A percentile compares a stretch with the other conserved stretches of the same genome.
These are phyloP conservation scores for Geotrichum restrictum DNA, from an alignment of 1,139 yeast species.

Conservation along the genomic window DNA sequence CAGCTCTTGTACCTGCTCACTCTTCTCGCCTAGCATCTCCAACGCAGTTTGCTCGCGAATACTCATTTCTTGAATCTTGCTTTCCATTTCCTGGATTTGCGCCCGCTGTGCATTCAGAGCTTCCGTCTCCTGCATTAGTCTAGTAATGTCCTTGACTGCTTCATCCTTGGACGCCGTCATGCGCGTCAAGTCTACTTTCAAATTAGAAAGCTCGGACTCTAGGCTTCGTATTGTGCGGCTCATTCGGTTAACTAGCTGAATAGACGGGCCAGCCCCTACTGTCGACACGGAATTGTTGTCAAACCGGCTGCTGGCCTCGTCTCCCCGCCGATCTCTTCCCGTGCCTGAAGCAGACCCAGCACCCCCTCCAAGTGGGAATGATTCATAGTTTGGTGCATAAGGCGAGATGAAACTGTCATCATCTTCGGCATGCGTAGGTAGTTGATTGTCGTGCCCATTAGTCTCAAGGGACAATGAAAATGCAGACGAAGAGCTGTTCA, in stretches of 20 bases:
- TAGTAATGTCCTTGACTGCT: conserved; percentile 63
- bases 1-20: conserved; percentile 80
- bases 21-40: conserved; percentile 80
- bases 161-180: conserved; percentile 57
- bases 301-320: conserved; percentile 21
- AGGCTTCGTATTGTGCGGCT: conserved; percentile 70
- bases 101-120: conserved; percentile 41
- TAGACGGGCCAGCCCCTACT: conserved; percentile 40
- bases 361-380: neutral
- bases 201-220: conserved; percentile 68
- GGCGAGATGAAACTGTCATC: conserved; percentile 6
- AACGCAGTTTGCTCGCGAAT: conserved; percentile 55
- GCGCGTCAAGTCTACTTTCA: conserved; percentile 59
- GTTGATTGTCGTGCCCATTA: neutral
- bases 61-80: conserved; percentile 40
- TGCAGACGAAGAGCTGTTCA: neutral
- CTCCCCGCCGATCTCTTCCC: conserved; percentile 24
- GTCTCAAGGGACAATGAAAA: conserved; percentile 2
- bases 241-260: conserved; percentile 69
- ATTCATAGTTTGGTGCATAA: conserved; percentile 3
- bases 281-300: conserved; percentile 30
- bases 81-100: conserved; percentile 43
- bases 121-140: conserved; percentile 54
- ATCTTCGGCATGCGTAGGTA: conserved; percentile 14
- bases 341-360: conserved; percentile 13